A percentile compares a stretch with the other conserved stretches of the same genome.
These are phyloP conservation scores for Artomyces pyxidatus DNA, from an alignment of 768 basidiomycete species.

Conservation along the genomic window DNA sequence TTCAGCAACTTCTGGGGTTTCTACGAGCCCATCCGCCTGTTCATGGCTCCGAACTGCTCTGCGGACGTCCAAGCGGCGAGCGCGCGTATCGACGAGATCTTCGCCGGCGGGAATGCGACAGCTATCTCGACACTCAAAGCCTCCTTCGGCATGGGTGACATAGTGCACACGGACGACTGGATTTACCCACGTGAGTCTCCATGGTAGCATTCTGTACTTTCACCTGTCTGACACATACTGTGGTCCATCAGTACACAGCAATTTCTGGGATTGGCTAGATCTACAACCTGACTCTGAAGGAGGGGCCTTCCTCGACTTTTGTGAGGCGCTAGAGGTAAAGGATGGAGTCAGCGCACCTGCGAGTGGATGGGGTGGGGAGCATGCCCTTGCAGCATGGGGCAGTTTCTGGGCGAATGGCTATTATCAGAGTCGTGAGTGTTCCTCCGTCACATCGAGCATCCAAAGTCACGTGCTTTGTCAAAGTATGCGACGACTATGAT, in stretches of 20 bases:
- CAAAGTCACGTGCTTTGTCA: no score
- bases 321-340: conserved; percentile 61
- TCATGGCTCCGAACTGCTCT: conserved; percentile 69
- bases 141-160: conserved; percentile 45
- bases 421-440: conserved; percentile 34
- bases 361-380: conserved; percentile 51
- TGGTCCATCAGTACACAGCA: conserved; percentile 35
- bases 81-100: conserved; percentile 49
- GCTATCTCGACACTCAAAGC: conserved; percentile 50
- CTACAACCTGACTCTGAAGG: conserved; percentile 44
- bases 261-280: conserved; percentile 62
- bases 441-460: neutral
- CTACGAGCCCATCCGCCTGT: conserved; percentile 59
- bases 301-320: conserved; percentile 50
- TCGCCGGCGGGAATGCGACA: conserved; percentile 33
- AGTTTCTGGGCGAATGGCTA: conserved; percentile 44
- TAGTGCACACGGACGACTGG: conserved; percentile 60
- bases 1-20: conserved; percentile 60
- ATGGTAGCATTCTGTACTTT: no score
- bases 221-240: no score
- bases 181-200: conserved; percentile 52
- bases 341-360: conserved; percentile 41
- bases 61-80: conserved; percentile 62
- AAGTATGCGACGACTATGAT: neutral
- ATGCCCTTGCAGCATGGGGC: conserved; percentile 58